Evolutionary conservation across 768 basidiomycete genomes (phyloP).

Genomic region (Inosperma sp.): DNA sequence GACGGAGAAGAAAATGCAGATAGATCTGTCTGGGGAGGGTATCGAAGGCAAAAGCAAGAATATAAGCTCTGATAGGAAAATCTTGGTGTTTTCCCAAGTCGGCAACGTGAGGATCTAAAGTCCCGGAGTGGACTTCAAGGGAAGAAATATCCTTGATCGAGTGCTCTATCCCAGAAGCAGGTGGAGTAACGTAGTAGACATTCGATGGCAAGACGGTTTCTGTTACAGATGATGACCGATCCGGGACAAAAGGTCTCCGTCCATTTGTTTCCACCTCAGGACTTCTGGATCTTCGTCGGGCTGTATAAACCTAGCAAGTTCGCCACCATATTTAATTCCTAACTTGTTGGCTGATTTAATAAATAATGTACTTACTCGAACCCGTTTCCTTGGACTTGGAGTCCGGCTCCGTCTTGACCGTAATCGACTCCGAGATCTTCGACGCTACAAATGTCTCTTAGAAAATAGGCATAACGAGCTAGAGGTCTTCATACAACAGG

Average conservation of each 20-base stretch:
- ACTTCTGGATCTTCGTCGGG: background rate
- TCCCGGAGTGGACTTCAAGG: background rate
- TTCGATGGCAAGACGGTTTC: background rate
- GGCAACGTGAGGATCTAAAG: too few species aligned
- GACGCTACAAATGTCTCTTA: background rate
- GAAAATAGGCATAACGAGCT: background rate
- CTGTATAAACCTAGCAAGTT: background rate
- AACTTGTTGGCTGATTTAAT: background rate
- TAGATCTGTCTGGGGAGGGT: conserved; percentile 31
- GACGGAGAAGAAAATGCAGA: conserved; percentile 42
- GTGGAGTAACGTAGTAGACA: background rate
- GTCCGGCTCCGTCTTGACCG: background rate
- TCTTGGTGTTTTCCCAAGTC: too few species aligned
- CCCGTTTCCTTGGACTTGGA: too few species aligned
- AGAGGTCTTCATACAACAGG: background rate
- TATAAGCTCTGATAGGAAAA: background rate
- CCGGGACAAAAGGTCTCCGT: background rate
- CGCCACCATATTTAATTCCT: background rate
- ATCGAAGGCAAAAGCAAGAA: conserved; percentile 25
- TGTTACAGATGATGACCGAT: background rate
- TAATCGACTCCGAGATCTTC: background rate
- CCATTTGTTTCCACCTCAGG: too few species aligned
- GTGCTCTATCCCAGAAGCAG: background rate
- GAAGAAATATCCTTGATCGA: background rate
- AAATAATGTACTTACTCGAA: background rate